Evolutionary conservation across 2,329 filamentous ascomycete genomes (phyloP), one percentile per base, ranked within the genome.

Genomic region (Ascochyta koolunga): DNA sequence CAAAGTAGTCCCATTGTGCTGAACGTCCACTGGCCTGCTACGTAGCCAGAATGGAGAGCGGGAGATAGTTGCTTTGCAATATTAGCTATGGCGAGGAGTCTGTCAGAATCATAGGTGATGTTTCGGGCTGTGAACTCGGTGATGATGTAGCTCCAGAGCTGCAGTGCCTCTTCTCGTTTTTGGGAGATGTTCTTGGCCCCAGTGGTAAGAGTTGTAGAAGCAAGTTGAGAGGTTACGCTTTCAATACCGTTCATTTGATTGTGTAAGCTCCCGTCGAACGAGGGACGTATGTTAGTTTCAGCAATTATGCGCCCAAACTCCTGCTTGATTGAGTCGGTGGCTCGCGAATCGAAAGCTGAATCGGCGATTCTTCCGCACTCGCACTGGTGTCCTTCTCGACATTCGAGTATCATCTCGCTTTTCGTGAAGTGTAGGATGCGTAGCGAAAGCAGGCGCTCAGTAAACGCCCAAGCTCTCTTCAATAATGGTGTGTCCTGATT

Each of bases 321-420:
- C 55, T 71, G 69, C 48, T 73, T 74, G 39, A 74, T 60, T 1
- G 64, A 65, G 44, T 74, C 70, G 9, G 67, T 72, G 22, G 67
- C 62, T 22, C 71, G 62, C 8, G 70, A 65, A 42, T 74, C 70
- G 44, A 65, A 72, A 0, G 51, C 60, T 8, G 55, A 44, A 36
- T 73, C 60, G n/a, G 65, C 61, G 19, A 74, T 71, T 10, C 70
- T 61, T 24, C 68, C 70, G 42, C 71, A 74, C 54, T 74, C 71
- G 54, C 71, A 74, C 39, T 71, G 69, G 43, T 71, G 70, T 22
- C 63, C 67, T 59, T 73, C 64, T 32, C 69, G 62, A 25, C 76
- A 78, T 56, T 73, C 71, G 11, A 73, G 46, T 32, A 73, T 69
- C 68, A 73, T 70, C 37, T 73, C 71, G 45, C 65, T 71, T 39